Evolutionary conservation across 768 basidiomycete species (phyloP).

Genomic region (Amyloporia xantha): DNA sequence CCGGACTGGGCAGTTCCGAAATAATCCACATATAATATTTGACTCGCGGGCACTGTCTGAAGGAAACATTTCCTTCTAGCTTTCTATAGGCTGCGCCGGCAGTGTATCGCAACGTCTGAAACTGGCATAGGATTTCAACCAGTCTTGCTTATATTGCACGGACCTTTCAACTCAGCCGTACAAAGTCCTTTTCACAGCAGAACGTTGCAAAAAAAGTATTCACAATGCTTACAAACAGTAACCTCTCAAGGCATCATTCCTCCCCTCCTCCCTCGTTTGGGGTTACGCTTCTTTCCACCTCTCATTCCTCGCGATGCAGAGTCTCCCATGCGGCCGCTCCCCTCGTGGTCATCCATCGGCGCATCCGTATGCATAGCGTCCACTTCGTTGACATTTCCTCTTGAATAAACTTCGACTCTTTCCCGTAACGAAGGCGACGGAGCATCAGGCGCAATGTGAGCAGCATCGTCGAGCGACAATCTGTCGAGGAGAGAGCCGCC

Average conservation of each 20-base stretch:
- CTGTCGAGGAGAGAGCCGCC: slow-evolving; percentile 35
- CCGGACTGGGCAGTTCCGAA: no score
- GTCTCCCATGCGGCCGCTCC: slow-evolving; percentile 3
- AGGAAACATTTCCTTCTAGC: no score
- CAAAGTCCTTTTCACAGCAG: no score
- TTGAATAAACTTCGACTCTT: slow-evolving; percentile 25
- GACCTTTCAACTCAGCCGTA: no score
- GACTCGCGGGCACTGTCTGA: no score
- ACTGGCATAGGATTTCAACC: no score
- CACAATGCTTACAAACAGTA: neutral
- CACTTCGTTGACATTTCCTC: neutral
- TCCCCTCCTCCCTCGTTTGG: slow-evolving; percentile 6
- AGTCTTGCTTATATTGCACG: no score
- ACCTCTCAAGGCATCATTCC: neutral
- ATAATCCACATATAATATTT: no score
- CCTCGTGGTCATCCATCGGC: slow-evolving; percentile 5
- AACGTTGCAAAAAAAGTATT: no score
- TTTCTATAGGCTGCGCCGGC: no score
- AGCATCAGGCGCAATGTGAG: slow-evolving; percentile 3
- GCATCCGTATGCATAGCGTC: neutral
- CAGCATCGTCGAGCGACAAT: slow-evolving; percentile 22
- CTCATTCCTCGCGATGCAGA: slow-evolving; percentile 1
- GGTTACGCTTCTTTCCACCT: slow-evolving; percentile 5
- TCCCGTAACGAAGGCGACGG: slow-evolving; percentile 27
- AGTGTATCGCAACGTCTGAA: no score